Conservation (phyloP, 2,329 filamentous ascomycete genomes). For the Aphanocladium album region DNA sequence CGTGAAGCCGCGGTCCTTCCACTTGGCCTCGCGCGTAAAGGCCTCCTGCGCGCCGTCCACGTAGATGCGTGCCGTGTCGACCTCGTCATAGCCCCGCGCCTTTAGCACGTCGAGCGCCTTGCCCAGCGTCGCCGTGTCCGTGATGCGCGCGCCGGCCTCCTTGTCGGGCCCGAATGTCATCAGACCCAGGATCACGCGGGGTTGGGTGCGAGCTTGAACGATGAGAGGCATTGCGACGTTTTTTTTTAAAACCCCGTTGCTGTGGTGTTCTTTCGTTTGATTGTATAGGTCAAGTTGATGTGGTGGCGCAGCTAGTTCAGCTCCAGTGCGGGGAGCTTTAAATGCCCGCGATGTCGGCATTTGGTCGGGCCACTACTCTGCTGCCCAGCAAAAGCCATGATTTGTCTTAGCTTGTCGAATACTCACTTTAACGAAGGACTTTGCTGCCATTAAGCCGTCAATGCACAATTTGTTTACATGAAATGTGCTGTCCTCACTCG, state of each 20-base stretch:
- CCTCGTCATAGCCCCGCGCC: conserved; percentile 72
- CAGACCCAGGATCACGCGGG: conserved; percentile 73
- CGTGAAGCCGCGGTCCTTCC: conserved; percentile 72
- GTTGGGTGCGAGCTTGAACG: conserved; percentile 38
- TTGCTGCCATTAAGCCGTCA: too few species aligned
- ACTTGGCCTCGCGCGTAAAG: conserved; percentile 68
- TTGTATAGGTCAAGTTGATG: not conserved
- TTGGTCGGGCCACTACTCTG: too few species aligned
- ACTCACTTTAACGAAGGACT: too few species aligned
- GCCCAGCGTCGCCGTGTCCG: conserved; percentile 60
- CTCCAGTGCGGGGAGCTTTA: not conserved
- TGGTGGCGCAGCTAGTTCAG: not conserved
- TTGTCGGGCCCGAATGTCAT: conserved; percentile 77
- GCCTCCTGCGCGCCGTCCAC: conserved; percentile 69
- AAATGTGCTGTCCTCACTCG: too few species aligned
- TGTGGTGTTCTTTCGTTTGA: not conserved
- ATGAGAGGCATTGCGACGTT: conserved; percentile 50
- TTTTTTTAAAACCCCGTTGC: conserved; percentile 16
- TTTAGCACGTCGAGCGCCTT: conserved; percentile 71
- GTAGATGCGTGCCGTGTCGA: conserved; percentile 79
- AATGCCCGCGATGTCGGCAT: not conserved
- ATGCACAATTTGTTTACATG: too few species aligned
- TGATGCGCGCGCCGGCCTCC: conserved; percentile 63
- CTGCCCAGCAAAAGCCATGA: too few species aligned
- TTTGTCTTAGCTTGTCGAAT: too few species aligned